Evolutionary conservation across 148 eudicot genomes (phyloP).

Genomic region (Spergularia marina): DNA sequence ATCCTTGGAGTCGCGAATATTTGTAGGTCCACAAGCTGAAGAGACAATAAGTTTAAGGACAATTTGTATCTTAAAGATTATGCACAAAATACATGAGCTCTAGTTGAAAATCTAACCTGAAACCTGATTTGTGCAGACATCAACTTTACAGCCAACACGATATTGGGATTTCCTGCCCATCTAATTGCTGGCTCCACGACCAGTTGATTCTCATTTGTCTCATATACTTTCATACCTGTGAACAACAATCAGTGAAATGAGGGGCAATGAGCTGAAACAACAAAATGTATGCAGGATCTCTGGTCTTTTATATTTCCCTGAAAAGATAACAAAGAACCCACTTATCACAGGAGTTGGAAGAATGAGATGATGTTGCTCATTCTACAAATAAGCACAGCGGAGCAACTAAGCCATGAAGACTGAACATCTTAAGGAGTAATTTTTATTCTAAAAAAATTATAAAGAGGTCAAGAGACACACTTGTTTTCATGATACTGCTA

Average conservation of each 20-base stretch:
- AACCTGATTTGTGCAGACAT: conserved; percentile 48
- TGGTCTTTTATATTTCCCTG: background rate
- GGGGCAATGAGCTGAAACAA: background rate
- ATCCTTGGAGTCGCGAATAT: conserved; percentile 64
- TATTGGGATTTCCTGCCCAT: conserved; percentile 93
- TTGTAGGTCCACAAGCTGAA: conserved; percentile 86
- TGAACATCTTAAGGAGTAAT: background rate
- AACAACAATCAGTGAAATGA: background rate
- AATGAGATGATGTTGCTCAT: background rate
- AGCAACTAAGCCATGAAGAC: background rate
- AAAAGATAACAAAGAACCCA: background rate
- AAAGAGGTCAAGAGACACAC: background rate
- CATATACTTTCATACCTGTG: conserved; percentile 72
- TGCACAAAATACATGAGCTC: conserved; percentile 1
- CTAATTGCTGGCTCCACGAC: conserved; percentile 82
- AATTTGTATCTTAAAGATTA: conserved; percentile 9
- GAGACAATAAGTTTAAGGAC: conserved; percentile 22
- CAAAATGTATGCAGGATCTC: background rate
- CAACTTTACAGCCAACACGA: conserved; percentile 51
- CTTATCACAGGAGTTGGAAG: background rate
- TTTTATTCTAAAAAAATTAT: background rate
- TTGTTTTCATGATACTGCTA: background rate
- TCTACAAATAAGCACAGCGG: background rate
- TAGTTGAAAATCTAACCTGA: conserved; percentile 46
- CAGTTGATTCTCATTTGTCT: conserved; percentile 79